Conservation (phyloP, 139 green algal genomes). For the Prasinococcaceae sp. region DNA sequence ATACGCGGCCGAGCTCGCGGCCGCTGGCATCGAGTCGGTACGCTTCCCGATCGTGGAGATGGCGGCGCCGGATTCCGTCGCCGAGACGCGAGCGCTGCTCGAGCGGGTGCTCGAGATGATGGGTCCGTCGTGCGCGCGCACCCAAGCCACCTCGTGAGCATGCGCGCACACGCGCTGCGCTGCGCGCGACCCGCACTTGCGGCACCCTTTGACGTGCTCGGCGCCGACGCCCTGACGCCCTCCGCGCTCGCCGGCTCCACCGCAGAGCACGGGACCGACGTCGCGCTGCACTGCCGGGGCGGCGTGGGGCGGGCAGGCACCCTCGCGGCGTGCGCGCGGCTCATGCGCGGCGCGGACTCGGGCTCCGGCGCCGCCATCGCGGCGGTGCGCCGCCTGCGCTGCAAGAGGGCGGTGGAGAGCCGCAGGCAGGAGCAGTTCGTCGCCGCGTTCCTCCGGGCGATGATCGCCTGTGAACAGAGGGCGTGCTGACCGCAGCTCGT, state of each 20-base stretch:
- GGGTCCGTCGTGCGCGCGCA: too few species aligned
- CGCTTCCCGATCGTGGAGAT: conserved; percentile 29
- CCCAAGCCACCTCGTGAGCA: too few species aligned
- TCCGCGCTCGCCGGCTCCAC: too few species aligned
- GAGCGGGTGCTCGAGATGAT: too few species aligned
- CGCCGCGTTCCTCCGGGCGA: background rate
- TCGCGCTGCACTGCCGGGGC: conserved; percentile 14
- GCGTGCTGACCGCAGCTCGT: too few species aligned
- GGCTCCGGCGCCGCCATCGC: conserved; percentile 15
- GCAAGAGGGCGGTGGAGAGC: conserved; percentile 26
- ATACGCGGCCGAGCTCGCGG: background rate
- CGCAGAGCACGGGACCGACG: too few species aligned
- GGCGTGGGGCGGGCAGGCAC: conserved; percentile 28
- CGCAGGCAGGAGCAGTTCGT: conserved; percentile 29
- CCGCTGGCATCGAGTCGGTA: conserved; percentile 6
- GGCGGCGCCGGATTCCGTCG: conserved; percentile 9
- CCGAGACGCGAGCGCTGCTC: conserved; percentile 1
- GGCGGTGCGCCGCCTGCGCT: conserved; percentile 20
- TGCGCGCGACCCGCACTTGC: too few species aligned
- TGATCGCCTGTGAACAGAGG: too few species aligned
- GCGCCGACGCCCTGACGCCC: too few species aligned
- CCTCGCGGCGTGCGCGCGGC: conserved; percentile 23
- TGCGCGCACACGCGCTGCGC: too few species aligned
- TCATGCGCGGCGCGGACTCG: conserved; percentile 6
- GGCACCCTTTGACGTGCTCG: too few species aligned